These are phyloP conservation scores for Mycotypha africana DNA, from an alignment of 371 early-diverging fungal species.

Conservation along the genomic window DNA sequence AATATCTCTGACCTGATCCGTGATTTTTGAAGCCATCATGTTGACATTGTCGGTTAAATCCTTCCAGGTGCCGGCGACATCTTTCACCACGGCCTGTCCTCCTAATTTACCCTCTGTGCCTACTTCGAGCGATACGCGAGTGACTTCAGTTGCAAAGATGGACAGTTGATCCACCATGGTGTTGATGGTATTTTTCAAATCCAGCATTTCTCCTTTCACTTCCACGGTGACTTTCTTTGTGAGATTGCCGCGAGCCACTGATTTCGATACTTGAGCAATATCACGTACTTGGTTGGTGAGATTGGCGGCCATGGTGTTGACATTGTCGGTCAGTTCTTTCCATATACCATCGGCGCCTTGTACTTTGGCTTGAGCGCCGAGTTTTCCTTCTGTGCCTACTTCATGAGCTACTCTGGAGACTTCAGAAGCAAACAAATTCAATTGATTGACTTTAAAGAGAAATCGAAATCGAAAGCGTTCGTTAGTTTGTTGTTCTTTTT, in stretches of 20 bases:
- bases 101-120: conserved; percentile 51
- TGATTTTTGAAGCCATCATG: conserved; percentile 45
- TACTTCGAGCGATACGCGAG: conserved; percentile 50
- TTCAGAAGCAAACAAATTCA: conserved; percentile 47
- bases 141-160: conserved; percentile 64
- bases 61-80: conserved; percentile 59
- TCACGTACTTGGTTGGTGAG: conserved; percentile 56
- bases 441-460: conserved; percentile 33
- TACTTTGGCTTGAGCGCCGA: conserved; percentile 44
- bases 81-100: conserved; percentile 58
- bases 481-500: no score
- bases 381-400: conserved; percentile 47
- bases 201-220: conserved; percentile 58
- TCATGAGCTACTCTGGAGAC: conserved; percentile 50
- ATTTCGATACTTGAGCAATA: conserved; percentile 55
- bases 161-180: conserved; percentile 59
- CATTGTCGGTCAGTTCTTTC: conserved; percentile 64
- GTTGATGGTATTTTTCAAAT: conserved; percentile 58
- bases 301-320: conserved; percentile 56
- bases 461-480: not conserved
- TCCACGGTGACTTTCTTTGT: conserved; percentile 48
- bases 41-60: conserved; percentile 62
- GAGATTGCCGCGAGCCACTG: conserved; percentile 52
- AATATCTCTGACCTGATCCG: conserved; percentile 43
- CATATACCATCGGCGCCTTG: conserved; percentile 58